These are phyloP conservation scores for Tritrichomonas foetus DNA, from an alignment of 208 protist species.

Conservation along the genomic window DNA sequence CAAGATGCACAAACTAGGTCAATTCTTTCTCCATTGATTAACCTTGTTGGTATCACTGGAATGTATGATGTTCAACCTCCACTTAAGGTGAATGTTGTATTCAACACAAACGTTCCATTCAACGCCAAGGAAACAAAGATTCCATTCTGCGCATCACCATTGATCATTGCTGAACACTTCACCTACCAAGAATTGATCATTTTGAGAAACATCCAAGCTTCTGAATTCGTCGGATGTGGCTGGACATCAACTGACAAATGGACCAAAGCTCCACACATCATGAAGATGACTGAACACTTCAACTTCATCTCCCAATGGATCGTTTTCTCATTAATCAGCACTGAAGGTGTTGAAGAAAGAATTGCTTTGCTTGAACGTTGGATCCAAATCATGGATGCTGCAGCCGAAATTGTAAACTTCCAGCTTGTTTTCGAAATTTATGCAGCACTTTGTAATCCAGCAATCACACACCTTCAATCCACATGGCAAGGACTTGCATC, in stretches of 20 bases:
- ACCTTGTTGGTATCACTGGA: not conserved
- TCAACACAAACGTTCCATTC: no score
- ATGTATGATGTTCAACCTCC: not conserved
- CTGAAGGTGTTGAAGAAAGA: not conserved
- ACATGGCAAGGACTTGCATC: not conserved
- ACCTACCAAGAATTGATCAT: not conserved
- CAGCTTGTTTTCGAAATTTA: not conserved
- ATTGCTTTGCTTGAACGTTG: not conserved
- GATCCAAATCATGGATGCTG: not conserved
- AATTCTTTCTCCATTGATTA: not conserved
- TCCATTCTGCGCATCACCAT: not conserved
- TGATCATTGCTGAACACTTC: not conserved
- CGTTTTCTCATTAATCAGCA: not conserved
- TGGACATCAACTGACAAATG: not conserved
- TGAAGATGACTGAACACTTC: conserved; percentile 28
- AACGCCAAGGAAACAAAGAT: no score
- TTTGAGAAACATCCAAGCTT: not conserved
- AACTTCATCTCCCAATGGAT: not conserved
- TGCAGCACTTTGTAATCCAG: not conserved
- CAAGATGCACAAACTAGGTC: not conserved
- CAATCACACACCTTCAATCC: not conserved
- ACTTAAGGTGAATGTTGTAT: no score
- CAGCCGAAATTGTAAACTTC: not conserved
- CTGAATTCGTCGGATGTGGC: not conserved
- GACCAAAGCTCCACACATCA: not conserved